phyloP scores from a whole-genome alignment of 2,329 filamentous ascomycete genomes.

The Exophiala oligosperma region DNA sequence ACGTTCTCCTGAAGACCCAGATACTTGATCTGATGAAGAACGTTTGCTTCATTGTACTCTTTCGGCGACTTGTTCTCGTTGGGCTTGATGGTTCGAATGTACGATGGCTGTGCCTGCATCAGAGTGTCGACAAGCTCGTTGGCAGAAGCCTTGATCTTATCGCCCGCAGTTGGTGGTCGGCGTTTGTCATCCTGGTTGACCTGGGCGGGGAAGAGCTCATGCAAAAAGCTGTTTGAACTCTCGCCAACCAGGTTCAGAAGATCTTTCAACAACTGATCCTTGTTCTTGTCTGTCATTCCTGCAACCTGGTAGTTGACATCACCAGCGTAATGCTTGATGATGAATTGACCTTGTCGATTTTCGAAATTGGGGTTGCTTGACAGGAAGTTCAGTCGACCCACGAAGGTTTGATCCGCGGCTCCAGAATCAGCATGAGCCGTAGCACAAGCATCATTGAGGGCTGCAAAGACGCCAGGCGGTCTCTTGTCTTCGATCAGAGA shows the following conservation, averaged over 20 bases:
- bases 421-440: constrained; percentile 96
- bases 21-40: constrained; percentile 98
- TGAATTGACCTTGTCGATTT: constrained; percentile 90
- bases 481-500: constrained; percentile 91
- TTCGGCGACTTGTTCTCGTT: constrained; percentile 97
- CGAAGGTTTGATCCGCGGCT: constrained; percentile 93
- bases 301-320: constrained; percentile 93
- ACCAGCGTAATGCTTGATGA: constrained; percentile 98
- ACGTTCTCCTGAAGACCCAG: constrained; percentile 99
- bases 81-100: constrained; percentile 98
- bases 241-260: constrained; percentile 81
- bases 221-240: constrained; percentile 83
- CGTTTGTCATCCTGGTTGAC: constrained; percentile 95
- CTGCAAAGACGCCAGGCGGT: constrained; percentile 90
- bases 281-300: constrained; percentile 99
- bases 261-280: constrained; percentile 94
- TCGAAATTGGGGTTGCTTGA: constrained; percentile 85
- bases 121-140: constrained; percentile 92
- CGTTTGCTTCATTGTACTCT: constrained; percentile 89
- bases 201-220: constrained; percentile 84
- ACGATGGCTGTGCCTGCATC: constrained; percentile 96
- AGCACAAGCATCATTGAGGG: constrained; percentile 95
- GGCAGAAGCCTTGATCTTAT: constrained; percentile 92
- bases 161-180: constrained; percentile 88
- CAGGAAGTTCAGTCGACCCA: constrained; percentile 87